Evolutionary conservation across 176 grass and related monocot species (phyloP), one percentile per base, ranked within the genome.

Genomic region (Triticum urartu): DNA sequence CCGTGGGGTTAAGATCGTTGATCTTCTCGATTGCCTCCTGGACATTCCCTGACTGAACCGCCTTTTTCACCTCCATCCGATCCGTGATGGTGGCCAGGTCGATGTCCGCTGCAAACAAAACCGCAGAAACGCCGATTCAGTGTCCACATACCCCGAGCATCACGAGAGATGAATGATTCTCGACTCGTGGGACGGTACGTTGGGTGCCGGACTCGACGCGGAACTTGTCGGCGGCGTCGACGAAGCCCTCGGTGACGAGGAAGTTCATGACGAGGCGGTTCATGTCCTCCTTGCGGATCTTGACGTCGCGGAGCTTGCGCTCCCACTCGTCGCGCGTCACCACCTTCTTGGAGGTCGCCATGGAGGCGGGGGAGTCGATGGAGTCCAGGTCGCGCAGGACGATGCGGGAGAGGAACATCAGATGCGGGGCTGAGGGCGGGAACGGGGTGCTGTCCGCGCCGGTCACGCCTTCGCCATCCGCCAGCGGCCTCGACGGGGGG

Each of bases 11-110:
- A 43, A 98, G 91, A 89, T 98, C 93, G 50, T 98, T 98, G 34
- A 98, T 93, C 69, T 95, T 98, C 93, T 95, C 93, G 26, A 98
- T 95, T 20, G 96, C 96, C 77, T 95, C 96, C 89, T 98, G 90
- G 36, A 98, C 94, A 88, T 98, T 98, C 30, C 96, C 96, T 11
- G 92, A 95, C 81, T 98, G 96, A 18, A 98, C 92, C 11, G 93
- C 92, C 68, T 47, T 91, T 72, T 98, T 98, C 58, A 94, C 96
- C 69, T 95, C 93, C 96, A 95, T 98, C 66, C 96, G 92, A 74
- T 95, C 93, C 17, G 94, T 94, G 62, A 98, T 98, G 72, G 92
- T 94, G 14, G 88, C 84, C 68, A 98, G 90, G 70, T 98, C 96
- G 87, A 95, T 95, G 72, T 95, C 96, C 76, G 96, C 96, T 98